A percentile compares a stretch with the other conserved stretches of the same genome.
phyloP scores from a whole-genome alignment of 352 stramenopile species.

The Globisporangium takayamanum region DNA sequence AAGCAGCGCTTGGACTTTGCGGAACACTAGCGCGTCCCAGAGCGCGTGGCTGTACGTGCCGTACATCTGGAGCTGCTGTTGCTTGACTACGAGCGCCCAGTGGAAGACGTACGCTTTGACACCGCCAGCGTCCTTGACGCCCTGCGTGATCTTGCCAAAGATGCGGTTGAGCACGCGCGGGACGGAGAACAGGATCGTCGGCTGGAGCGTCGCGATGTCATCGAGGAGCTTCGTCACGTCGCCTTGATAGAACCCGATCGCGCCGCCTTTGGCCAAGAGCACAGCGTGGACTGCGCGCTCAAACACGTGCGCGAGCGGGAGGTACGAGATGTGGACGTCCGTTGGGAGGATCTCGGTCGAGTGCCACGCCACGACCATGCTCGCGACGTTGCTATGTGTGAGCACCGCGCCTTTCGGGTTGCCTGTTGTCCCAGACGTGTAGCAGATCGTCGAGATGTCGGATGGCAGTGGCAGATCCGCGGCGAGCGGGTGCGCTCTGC shows the following conservation, averaged over 20 bases:
- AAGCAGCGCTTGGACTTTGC: constrained; percentile 90
- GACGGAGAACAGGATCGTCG: constrained; percentile 89
- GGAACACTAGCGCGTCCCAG: constrained; percentile 94
- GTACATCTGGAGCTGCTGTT: constrained; percentile 12
- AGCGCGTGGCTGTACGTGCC: constrained; percentile 53
- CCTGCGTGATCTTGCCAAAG: constrained; percentile 89
- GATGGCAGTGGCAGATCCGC: constrained; percentile 36
- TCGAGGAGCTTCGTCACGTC: constrained; percentile 87
- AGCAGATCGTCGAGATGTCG: constrained; percentile 92
- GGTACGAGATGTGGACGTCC: constrained; percentile 75
- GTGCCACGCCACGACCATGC: constrained; percentile 3
- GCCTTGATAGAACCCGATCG: constrained; percentile 90
- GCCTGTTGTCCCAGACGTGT: constrained; percentile 71
- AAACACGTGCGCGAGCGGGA: constrained; percentile 94
- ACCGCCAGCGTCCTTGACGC: constrained; percentile 66
- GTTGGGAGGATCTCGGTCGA: constrained; percentile 8
- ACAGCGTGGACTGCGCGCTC: constrained; percentile 66
- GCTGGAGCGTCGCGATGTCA: constrained; percentile 86
- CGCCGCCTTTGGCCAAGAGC: constrained; percentile 60
- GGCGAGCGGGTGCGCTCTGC: constrained; percentile 34
- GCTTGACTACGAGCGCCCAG: constrained; percentile 76
- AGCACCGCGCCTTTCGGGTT: constrained; percentile 68
- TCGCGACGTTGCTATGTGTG: constrained; percentile 45
- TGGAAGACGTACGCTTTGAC: constrained; percentile 89
- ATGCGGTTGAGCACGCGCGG: constrained; percentile 95